Conservation (phyloP, 2,329 filamentous ascomycete genomes). For the Fusarium transvaalense region DNA sequence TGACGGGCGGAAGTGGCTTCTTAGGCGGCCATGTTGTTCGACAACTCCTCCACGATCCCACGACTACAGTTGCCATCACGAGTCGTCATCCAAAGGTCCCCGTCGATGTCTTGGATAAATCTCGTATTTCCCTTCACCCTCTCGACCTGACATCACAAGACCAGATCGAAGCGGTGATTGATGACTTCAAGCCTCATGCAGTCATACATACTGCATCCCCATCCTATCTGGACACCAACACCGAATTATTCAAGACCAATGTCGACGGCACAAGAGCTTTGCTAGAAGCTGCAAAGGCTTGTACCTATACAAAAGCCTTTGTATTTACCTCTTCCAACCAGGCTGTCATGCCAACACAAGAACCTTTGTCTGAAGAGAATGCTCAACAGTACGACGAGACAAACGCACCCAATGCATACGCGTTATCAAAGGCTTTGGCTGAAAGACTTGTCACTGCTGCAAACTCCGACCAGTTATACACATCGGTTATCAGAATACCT, state of each 20-base stretch:
- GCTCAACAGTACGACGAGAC: neutral
- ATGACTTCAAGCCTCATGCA: neutral
- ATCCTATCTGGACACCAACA: neutral
- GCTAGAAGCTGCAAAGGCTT: neutral
- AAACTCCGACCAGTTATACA: neutral
- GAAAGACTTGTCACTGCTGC: neutral
- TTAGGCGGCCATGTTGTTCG: constrained; percentile 9
- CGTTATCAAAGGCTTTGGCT: neutral
- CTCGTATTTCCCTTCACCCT: neutral
- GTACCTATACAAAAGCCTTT: neutral
- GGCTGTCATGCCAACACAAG: neutral
- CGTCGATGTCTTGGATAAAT: neutral
- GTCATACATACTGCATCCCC: constrained; percentile 6
- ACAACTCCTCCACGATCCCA: neutral
- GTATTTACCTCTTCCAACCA: neutral
- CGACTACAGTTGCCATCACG: neutral
- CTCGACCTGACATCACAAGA: neutral
- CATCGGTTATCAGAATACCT: neutral
- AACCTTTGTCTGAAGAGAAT: neutral
- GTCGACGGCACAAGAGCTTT: neutral
- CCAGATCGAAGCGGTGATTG: neutral
- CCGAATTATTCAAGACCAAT: neutral
- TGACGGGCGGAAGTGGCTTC: constrained; percentile 9
- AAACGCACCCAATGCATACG: neutral
- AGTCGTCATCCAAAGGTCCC: constrained; percentile 7